Evolutionary conservation across 2,329 filamentous ascomycete species (phyloP).

Genomic region (Elsinoe fawcettii): DNA sequence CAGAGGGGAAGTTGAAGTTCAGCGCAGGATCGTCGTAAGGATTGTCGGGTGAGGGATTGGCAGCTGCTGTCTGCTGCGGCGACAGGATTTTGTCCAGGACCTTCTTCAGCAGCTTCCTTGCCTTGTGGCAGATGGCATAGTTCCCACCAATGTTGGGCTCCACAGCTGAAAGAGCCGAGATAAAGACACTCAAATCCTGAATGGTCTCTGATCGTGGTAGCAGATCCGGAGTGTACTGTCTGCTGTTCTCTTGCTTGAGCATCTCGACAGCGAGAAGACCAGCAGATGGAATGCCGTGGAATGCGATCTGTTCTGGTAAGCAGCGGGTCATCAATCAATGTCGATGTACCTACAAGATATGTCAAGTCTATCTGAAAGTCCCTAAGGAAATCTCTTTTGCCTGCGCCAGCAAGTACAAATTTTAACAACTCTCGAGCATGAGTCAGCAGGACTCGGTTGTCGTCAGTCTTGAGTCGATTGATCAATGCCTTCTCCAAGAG

Average conservation of each 20-base stretch:
- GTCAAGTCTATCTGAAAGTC: constrained; percentile 38
- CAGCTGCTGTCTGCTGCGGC: constrained; percentile 21
- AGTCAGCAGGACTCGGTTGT: constrained; percentile 30
- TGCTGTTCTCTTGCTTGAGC: constrained; percentile 35
- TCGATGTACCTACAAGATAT: constrained; percentile 25
- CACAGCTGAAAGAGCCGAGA: constrained; percentile 34
- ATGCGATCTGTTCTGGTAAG: constrained; percentile 22
- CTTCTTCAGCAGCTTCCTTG: constrained; percentile 34
- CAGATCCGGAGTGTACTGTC: constrained; percentile 26
- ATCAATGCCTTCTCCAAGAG: constrained; percentile 51
- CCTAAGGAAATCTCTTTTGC: constrained; percentile 33
- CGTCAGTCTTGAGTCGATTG: constrained; percentile 32
- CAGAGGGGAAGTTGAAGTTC: constrained; percentile 28
- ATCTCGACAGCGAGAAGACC: constrained; percentile 38
- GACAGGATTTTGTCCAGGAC: constrained; percentile 38
- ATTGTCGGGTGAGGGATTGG: constrained; percentile 4
- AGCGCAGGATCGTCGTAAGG: constrained; percentile 24
- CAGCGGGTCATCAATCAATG: neutral
- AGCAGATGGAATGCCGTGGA: constrained; percentile 36
- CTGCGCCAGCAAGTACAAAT: constrained; percentile 31
- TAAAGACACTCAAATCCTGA: constrained; percentile 40
- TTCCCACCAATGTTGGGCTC: constrained; percentile 31
- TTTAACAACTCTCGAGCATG: constrained; percentile 33
- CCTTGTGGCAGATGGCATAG: constrained; percentile 37
- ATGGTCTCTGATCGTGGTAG: constrained; percentile 39